phyloP scores from a whole-genome alignment of 257 asterid genomes.

The Lycium ferocissimum region DNA sequence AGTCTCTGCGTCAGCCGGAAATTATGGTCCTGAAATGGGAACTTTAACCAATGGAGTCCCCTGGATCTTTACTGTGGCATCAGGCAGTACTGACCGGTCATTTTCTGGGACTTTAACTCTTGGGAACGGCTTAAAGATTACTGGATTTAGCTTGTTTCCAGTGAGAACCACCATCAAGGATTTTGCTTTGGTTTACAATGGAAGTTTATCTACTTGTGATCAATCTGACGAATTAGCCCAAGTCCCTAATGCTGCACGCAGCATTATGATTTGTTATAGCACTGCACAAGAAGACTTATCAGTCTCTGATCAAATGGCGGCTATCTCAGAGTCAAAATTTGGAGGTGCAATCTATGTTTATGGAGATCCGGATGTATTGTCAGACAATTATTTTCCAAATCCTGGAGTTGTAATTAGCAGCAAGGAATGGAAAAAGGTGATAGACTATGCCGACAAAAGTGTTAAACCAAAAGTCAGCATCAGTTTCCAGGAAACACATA shows the following conservation, averaged over 20 bases:
- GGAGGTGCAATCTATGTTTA: neutral
- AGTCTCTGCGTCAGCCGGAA: slow-evolving; percentile 47
- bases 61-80: slow-evolving; percentile 49
- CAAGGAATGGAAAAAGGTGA: slow-evolving; percentile 16
- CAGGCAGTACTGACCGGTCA: slow-evolving; percentile 46
- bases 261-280: neutral
- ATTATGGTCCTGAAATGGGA: slow-evolving; percentile 26
- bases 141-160: slow-evolving; percentile 48
- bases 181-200: neutral
- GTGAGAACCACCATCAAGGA: slow-evolving; percentile 3
- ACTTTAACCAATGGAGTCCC: slow-evolving; percentile 39
- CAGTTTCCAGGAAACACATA: slow-evolving; percentile 24
- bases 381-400: neutral
- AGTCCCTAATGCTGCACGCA: neutral
- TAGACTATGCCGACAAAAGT: neutral
- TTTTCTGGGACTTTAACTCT: slow-evolving; percentile 44
- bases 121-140: slow-evolving; percentile 44
- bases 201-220: neutral
- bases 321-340: neutral
- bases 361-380: neutral
- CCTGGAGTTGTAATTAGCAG: slow-evolving; percentile 13
- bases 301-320: neutral
- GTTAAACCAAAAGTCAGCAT: slow-evolving; percentile 18
- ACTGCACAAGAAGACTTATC: neutral
- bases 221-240: neutral